These are phyloP conservation scores for Chytriomyces sp. DNA, from an alignment of 192 early-diverging fungal genomes.

Conservation along the genomic window DNA sequence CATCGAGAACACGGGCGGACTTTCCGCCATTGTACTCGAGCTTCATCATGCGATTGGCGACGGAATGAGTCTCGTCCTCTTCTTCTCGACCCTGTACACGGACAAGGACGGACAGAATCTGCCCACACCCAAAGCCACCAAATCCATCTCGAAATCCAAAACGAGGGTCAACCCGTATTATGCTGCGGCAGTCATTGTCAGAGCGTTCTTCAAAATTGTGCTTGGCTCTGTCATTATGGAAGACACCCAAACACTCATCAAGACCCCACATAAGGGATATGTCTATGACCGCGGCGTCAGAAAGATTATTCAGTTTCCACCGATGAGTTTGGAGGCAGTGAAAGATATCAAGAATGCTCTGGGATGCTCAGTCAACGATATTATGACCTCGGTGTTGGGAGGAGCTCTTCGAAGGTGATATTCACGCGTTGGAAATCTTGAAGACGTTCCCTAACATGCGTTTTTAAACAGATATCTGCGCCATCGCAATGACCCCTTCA, in stretches of 20 bases:
- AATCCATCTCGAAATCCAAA: background rate
- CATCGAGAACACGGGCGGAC: background rate
- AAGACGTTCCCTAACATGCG: no score
- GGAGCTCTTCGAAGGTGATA: background rate
- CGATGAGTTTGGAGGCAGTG: constrained; percentile 5
- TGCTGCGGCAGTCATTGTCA: background rate
- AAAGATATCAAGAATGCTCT: constrained; percentile 15
- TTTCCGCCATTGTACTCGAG: constrained; percentile 13
- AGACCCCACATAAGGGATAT: background rate
- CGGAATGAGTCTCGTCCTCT: constrained; percentile 11
- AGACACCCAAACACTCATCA: background rate
- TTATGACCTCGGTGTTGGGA: constrained; percentile 7
- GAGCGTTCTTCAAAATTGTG: background rate
- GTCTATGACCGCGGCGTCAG: constrained; percentile 21
- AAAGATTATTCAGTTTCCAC: constrained; percentile 19
- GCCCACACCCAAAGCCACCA: background rate
- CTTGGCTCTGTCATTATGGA: background rate
- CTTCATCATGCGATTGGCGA: constrained; percentile 24
- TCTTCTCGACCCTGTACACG: background rate
- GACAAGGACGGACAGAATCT: background rate
- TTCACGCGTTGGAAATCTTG: no score
- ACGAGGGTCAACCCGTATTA: background rate
- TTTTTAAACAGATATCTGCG: constrained; percentile 21
- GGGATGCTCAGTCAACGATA: constrained; percentile 22
- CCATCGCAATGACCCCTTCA: constrained; percentile 22